Evolutionary conservation across 371 early-diverging fungal species (phyloP), one percentile per base, ranked within the genome.

Genomic region (Lichtheimia hyalospora): DNA sequence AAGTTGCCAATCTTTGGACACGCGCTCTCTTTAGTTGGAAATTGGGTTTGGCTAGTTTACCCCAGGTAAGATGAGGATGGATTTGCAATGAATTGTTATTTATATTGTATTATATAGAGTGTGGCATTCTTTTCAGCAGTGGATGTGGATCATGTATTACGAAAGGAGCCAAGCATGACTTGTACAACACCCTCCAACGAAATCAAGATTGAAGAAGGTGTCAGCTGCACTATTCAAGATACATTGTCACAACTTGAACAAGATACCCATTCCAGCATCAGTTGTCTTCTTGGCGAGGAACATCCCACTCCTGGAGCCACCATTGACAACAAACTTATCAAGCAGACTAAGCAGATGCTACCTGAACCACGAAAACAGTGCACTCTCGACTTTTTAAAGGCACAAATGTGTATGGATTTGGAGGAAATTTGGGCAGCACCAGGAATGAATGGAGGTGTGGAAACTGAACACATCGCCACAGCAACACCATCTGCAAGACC

Each of bases 81-180:
- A 5, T 39, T 58, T 2, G 18, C 6, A 3, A 16, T 3, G 14
- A 40, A 53, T 27, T 24, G n/a, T 20, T 13, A 28, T 46, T 14
- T 5, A 46, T 7, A 46, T 2, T 1, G 1, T 20, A 16, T 66
- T 24, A n/a, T 25, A 10, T 71, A 91, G 90, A 89, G 89, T 57
- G 93, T 95, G 14, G 95, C 94, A 0, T 98, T 98, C 74, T 98
- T 98, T 69, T 96, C 97, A 2, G 84, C 89, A 12, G 93, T 98
- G 5, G 99, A 98, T 69, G 81, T 98, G 34, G 99, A 98, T 66
- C 89, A 87, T 60, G 92, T 92, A 5, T 71, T 98, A 54, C 85
- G 99, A 42, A 98, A 98, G 66, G 99, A 97, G 62, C 94, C 92
- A 8, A 81, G 80, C 43, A 84, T 88, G 85, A 71, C 77, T 40